Base-by-base conservation (phyloP, 768 basidiomycete genomes). In the Phallus indusiatus region DNA sequence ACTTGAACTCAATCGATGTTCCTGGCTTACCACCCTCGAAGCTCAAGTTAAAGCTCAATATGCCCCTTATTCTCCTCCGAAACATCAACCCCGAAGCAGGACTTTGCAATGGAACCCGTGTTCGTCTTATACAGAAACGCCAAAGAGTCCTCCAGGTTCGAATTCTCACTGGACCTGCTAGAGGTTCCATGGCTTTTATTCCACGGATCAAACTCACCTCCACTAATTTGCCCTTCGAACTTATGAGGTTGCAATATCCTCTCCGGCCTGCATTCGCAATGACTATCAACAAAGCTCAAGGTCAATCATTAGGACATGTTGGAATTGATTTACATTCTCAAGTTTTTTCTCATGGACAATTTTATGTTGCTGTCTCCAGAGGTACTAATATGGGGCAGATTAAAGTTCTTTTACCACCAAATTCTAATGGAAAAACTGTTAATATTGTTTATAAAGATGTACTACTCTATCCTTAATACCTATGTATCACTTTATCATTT, bases 261-360 rank as follows among this genome's bases (percentile, higher is more conserved):
- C 14, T 42, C n/a, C 42, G 42, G 12, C 52, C 22, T 28, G 75
- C 74, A 16, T 80, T 79, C 70, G 74, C 74, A 0, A 71, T 79
- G 65, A 71, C 76, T 0, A 76, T 79, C 63, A 78, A 80, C 67
- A 80, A 78, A 63, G 60, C 75, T 1, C 77, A 78, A 67, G 77
- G 78, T 2, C 78, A 79, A 66, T 78, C 75, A 11, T 69, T 78
- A 5, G 62, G 70, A 48, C 46, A 68, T 67, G 74, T 78, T 54
- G 77, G 76, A 1, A 35, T 79, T 16, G 72, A 78, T 62, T 62
- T 78, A 0, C 64, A 66, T 22, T 57, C 56, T 18, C 61, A 70
- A 1, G 73, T 74, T 2, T 78, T 78, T 56, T 51, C 69, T 5
- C 76, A 77, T 73, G 74, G 76, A 1, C 75, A 76, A 63, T 69